These are phyloP conservation scores for Trichoderma sp. DNA, from an alignment of 2,329 filamentous ascomycete genomes.

Conservation along the genomic window DNA sequence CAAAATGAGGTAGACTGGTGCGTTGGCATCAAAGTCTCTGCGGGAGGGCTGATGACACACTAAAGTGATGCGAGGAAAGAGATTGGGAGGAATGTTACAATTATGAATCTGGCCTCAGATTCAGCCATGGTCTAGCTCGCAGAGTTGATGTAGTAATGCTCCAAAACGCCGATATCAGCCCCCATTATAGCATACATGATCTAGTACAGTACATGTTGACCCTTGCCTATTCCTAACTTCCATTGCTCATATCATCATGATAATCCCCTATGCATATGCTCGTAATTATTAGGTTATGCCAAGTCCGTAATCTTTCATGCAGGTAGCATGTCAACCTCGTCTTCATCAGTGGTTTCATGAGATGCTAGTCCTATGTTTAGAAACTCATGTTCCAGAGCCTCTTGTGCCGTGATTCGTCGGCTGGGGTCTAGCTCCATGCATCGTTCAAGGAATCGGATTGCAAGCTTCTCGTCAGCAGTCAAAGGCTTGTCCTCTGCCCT, in stretches of 20 bases:
- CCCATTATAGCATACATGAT: slow-evolving; percentile 15
- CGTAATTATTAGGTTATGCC: slow-evolving; percentile 11
- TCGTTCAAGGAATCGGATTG: slow-evolving; percentile 68
- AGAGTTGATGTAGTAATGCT: slow-evolving; percentile 23
- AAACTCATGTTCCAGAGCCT: slow-evolving; percentile 75
- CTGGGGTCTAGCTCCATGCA: slow-evolving; percentile 77
- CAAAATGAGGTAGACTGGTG: slow-evolving; percentile 6
- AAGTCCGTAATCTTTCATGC: slow-evolving; percentile 31
- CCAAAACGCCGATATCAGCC: slow-evolving; percentile 21
- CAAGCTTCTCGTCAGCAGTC: slow-evolving; percentile 68
- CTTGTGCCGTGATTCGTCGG: slow-evolving; percentile 71
- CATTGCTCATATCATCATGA: not conserved
- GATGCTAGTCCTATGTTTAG: slow-evolving; percentile 44
- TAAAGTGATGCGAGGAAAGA: not conserved
- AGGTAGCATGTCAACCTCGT: slow-evolving; percentile 56
- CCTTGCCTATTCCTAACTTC: slow-evolving; percentile 2
- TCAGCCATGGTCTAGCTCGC: slow-evolving; percentile 12
- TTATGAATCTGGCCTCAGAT: slow-evolving; percentile 1
- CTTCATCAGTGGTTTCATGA: slow-evolving; percentile 46
- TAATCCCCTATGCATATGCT: slow-evolving; percentile 10
- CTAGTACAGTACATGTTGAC: slow-evolving; percentile 10
- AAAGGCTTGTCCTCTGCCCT: slow-evolving; percentile 63
- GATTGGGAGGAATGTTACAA: slow-evolving; percentile 6
- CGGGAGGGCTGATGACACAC: not conserved
- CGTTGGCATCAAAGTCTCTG: not conserved